Conservation (phyloP, 2,329 filamentous ascomycete genomes). For the Verticillium nubilum region DNA sequence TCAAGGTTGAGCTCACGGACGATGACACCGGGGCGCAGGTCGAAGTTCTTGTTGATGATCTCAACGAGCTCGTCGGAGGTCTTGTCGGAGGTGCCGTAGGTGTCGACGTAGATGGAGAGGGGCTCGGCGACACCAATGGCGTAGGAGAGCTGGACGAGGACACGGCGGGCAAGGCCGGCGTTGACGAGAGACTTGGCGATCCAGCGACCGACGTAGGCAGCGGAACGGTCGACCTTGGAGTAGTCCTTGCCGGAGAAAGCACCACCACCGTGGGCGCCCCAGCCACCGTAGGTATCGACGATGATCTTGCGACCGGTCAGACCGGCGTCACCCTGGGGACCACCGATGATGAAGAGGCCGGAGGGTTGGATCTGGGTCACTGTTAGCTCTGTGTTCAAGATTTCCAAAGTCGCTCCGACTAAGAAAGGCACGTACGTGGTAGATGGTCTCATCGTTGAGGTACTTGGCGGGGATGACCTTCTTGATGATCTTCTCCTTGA, state of each 20-base stretch:
- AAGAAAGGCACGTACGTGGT: slow-evolving; percentile 63
- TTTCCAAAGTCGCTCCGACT: slow-evolving; percentile 2
- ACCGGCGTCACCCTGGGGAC: slow-evolving; percentile 97
- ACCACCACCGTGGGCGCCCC: slow-evolving; percentile 99
- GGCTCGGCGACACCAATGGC: slow-evolving; percentile 98
- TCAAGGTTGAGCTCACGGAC: slow-evolving; percentile 93
- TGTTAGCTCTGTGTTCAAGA: slow-evolving; percentile 3
- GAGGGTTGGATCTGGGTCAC: slow-evolving; percentile 76
- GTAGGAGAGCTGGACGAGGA: slow-evolving; percentile 96
- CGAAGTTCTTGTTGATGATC: slow-evolving; percentile 95
- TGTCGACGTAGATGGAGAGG: slow-evolving; percentile 95
- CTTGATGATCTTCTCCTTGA: slow-evolving; percentile 96
- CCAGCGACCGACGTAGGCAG: slow-evolving; percentile 96
- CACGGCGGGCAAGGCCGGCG: slow-evolving; percentile 84
- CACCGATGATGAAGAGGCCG: slow-evolving; percentile 97
- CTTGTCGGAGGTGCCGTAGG: slow-evolving; percentile 91
- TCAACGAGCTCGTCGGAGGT: slow-evolving; percentile 87
- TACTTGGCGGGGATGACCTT: slow-evolving; percentile 88
- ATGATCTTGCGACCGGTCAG: slow-evolving; percentile 99
- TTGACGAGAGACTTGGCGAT: slow-evolving; percentile 96
- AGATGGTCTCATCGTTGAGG: slow-evolving; percentile 87
- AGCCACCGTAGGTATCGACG: slow-evolving; percentile 99
- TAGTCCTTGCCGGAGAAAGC: slow-evolving; percentile 99
- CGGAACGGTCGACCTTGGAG: slow-evolving; percentile 99
- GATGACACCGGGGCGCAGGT: slow-evolving; percentile 96